Percentiles rank a stretch among this genome's conserved stretches.
phyloP scores from a whole-genome alignment of 345 rosid genomes.

The Syzygium oleosum region DNA sequence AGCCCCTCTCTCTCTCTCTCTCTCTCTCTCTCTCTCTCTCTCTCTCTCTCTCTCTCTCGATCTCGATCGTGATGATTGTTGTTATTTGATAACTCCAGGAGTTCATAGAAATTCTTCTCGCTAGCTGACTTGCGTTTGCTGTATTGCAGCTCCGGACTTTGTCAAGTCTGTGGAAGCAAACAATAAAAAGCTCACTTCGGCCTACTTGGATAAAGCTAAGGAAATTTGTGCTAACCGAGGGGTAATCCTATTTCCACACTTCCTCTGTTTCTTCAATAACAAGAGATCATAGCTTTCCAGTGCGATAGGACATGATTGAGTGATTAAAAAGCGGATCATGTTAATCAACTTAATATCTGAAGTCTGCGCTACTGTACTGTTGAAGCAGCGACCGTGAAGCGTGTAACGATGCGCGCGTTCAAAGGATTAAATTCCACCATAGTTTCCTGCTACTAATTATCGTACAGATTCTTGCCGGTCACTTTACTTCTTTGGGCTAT shows the following conservation, averaged over 20 bases:
- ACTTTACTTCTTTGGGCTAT: not conserved
- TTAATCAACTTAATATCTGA: not conserved
- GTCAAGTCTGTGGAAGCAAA: slow-evolving; percentile 8
- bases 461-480: not conserved
- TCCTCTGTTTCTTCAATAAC: not conserved
- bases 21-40: not conserved
- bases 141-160: slow-evolving; percentile 12
- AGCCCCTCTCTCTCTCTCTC: not conserved
- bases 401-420: not conserved
- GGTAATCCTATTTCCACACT: slow-evolving; percentile 6
- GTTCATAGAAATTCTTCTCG: not conserved
- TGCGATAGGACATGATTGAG: not conserved
- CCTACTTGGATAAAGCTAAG: slow-evolving; percentile 23
- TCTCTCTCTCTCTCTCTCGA: not conserved
- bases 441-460: not conserved
- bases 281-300: not conserved
- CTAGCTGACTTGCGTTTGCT: not conserved
- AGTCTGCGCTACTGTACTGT: not conserved
- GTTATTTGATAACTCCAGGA: not conserved
- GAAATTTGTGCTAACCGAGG: slow-evolving; percentile 18
- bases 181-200: slow-evolving; percentile 10
- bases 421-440: not conserved
- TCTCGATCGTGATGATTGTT: not conserved
- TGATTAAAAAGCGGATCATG: not conserved
- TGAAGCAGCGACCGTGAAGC: not conserved